Evolutionary conservation across 2,329 filamentous ascomycete species (phyloP), one percentile per base, ranked within the genome.

Genomic region (Escovopsis sp.): DNA sequence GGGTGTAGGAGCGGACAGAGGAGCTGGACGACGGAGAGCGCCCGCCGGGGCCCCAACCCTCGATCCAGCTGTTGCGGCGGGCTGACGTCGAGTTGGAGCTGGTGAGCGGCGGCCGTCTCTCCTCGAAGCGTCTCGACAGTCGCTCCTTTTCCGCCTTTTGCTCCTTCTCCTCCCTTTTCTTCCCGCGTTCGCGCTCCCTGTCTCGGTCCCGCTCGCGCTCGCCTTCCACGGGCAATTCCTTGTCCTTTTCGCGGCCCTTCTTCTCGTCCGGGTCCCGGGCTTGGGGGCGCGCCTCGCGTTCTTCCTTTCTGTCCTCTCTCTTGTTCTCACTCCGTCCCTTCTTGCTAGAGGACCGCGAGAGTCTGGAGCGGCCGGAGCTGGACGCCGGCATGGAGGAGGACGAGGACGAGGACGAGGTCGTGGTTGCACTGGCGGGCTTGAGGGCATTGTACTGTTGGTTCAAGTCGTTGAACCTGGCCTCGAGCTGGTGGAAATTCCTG

Each of bases 51-150:
- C 53, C 50, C 52, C 50, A 54, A 31, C 43, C 44, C 33, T 57
- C 54, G 18, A 55, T 50, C 47, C 52, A 57, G 38, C 48, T 42
- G 30, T 50, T 50, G 31, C 49, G 53, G 41, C 44, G 44, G 33
- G 41, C 29, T 31, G 38, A 36, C 38, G 43, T 35, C 21, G 44
- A 36, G 42, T 43, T 13, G 34, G 34, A 18, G 31, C 34, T 9
- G 34, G 34, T 29, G 35, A 17, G 31, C 13, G 37, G 33, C 33
- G 47, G 38, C 15, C 53, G 54, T 31, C 47, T 48, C 35, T 57
- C 52, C 23, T 57, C 57, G 40, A 61, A 60, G 19, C 57, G 55
- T 36, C 48, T 48, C 21, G 52, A 53, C 35, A 61, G 49, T 13
- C 57, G 56, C 32, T 56, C 54, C 43, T 55, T 56, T 35, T 55